Evolutionary conservation across 495 filamentous ascomycete genomes (phyloP), one percentile per base, ranked within the genome.

Genomic region (Aspergillus kassunensis): DNA sequence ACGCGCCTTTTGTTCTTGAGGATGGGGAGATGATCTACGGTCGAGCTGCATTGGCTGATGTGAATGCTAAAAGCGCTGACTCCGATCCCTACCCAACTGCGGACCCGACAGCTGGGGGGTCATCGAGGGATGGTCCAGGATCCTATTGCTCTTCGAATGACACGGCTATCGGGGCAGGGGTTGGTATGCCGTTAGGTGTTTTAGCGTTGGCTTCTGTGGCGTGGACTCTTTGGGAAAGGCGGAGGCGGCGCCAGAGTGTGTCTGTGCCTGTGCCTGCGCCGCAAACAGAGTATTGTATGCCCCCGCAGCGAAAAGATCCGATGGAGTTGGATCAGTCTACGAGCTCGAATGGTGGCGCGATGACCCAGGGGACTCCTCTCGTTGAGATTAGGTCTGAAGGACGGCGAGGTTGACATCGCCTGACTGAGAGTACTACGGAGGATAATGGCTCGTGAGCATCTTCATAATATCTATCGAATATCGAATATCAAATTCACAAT

Each of bases 101-200:
- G 24, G 9, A 9, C 24, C 24, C 24, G 4, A 27, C 4, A 4
- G 9, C 24, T 27, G 4, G 24, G 24, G 24, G 24, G 9, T 4
- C 23, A 11, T 4, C 23, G 23, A 30, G 20, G 15, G 20, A 11
- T 5, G 20, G 19, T 42, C 15, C 20, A 27, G 41, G 10, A 44
- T 1, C 20, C 24, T 11, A 30, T 12, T 44, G 12, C 23, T 44
- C 42, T 12, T 29, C 23, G 10, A 44, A 30, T 16, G 18, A 16
- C 9, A 27, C 24, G 12, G 51, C 51, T 11, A 54, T 54, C 20
- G 51, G 51, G 15, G 18, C 44, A 0, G 51, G 51, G 11, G 30
- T 47, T 16, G 43, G 51, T 46, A n/a, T 54, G 11, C 51, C 51
- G 1, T 34, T 54, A 1, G 51, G 42, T 19, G 34, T 54, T 8